Evolutionary conservation across 2,329 filamentous ascomycete genomes (phyloP).

Genomic region (Raffaelea ambrosiae): DNA sequence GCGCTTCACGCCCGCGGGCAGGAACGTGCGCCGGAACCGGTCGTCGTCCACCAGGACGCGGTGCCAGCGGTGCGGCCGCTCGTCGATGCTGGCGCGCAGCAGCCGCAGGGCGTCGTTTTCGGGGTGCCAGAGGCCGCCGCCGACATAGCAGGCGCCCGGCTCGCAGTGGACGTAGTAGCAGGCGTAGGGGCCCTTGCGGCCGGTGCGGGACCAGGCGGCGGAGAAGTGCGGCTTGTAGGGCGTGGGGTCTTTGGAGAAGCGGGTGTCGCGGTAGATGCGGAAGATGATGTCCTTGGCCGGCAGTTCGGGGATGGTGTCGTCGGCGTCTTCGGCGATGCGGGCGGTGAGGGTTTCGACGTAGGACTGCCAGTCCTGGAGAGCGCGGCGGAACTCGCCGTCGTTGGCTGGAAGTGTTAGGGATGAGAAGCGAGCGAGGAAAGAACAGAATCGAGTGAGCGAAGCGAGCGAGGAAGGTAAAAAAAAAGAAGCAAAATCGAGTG

Average conservation of each 20-base stretch:
- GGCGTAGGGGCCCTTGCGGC: constrained; percentile 79
- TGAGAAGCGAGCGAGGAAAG: background rate
- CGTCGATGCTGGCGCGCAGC: constrained; percentile 68
- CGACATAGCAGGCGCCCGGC: constrained; percentile 61
- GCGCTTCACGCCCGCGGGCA: background rate
- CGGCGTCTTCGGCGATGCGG: constrained; percentile 55
- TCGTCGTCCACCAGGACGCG: constrained; percentile 53
- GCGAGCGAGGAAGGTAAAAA: no score
- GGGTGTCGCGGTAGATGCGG: constrained; percentile 78
- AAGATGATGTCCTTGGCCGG: constrained; percentile 81
- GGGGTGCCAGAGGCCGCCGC: constrained; percentile 76
- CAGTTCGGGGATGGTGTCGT: constrained; percentile 78
- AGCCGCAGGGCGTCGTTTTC: constrained; percentile 56
- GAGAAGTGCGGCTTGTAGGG: constrained; percentile 84
- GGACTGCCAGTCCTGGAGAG: constrained; percentile 71
- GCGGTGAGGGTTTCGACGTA: constrained; percentile 67
- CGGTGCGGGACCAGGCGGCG: constrained; percentile 79
- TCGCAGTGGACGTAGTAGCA: constrained; percentile 83
- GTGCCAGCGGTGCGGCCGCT: constrained; percentile 61
- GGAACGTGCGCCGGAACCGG: constrained; percentile 55
- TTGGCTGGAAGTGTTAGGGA: constrained; percentile 48
- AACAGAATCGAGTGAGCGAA: no score
- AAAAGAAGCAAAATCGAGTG: no score
- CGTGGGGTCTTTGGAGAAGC: constrained; percentile 76
- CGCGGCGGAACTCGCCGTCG: constrained; percentile 68